Evolutionary conservation across 2,329 filamentous ascomycete genomes (phyloP).

Genomic region (Cercospora brassicicola): DNA sequence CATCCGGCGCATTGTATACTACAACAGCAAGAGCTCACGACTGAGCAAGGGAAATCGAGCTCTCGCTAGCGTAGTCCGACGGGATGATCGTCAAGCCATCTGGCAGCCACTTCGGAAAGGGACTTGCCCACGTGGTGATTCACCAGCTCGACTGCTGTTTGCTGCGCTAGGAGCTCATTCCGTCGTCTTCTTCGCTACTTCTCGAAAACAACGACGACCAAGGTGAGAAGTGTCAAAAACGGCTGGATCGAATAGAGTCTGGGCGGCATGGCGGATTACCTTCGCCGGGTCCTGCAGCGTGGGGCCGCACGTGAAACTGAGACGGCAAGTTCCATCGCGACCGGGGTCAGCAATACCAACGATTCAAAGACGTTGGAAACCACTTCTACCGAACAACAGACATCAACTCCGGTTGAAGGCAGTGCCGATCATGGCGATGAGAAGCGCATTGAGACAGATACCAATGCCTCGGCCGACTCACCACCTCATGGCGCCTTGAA

Average conservation of each 20-base stretch:
- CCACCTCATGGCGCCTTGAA: not conserved
- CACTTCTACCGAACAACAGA: not conserved
- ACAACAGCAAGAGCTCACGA: not conserved
- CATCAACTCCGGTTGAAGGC: not conserved
- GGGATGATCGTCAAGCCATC: not conserved
- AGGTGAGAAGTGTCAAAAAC: not conserved
- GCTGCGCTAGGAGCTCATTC: not conserved
- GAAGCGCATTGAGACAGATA: not conserved
- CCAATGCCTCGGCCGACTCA: not conserved
- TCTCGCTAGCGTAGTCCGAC: not conserved
- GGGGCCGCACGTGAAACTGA: not conserved
- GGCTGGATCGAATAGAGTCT: not conserved
- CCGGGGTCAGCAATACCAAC: not conserved
- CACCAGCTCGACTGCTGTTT: not conserved
- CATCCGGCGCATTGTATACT: not conserved
- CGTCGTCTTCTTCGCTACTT: not conserved
- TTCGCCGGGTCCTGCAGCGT: conserved; percentile 6
- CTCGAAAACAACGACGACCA: not conserved
- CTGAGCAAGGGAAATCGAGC: not conserved
- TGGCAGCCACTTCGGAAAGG: conserved; percentile 1
- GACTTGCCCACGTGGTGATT: not conserved
- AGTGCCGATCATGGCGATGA: not conserved
- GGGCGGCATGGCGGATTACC: not conserved
- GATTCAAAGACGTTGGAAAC: not conserved
- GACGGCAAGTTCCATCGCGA: not conserved